Evolutionary conservation across 2,329 filamentous ascomycete species (phyloP), one percentile per base, ranked within the genome.

Genomic region (Ophiostoma angusticollis): DNA sequence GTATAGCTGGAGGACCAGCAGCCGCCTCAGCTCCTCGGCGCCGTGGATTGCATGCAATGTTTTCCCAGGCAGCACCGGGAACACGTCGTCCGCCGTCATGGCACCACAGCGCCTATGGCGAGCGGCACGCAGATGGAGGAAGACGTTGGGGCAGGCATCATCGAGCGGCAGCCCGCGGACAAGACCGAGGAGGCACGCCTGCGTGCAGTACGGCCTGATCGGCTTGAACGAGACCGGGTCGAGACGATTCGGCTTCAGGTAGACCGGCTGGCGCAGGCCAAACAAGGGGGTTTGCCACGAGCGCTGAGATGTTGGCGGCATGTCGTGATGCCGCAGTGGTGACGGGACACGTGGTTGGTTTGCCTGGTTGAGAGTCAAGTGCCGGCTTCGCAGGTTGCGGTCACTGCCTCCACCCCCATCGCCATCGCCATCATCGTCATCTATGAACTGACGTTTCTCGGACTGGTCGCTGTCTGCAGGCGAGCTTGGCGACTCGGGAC

Each of bases 101-200:
- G 29, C 27, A 9, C 27, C 27, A n/a, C 12, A 28, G 27, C 27
- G 27, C 8, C 11, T 17, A 18, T 18, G 9, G 29, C 14, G 16
- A 4, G 14, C 29, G 13, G 29, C 29, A 8, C 29, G 29, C 14
- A 8, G 29, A 17, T 31, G 29, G 14, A 31, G 29, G 7, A 31
- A 6, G 7, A 31, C 29, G 14, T 31, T 31, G 14, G 29, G 29
- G 17, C 29, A 31, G 29, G 14, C 13, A 2, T 18, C 16, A 17
- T 31, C 29, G 14, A 42, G 24, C 21, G 24, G 17, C n/a, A 19
- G 18, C 5, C 40, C 35, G 7, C 23, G 19, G 14, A 16, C 23
- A 3, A 42, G 31, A 5, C 40, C 30, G n/a, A 21, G 40, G 8
- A 42, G 31, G 11, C 40, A 42, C 7, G 31, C 35, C 25, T 42